Conservation (phyloP, 495 filamentous ascomycete genomes). For the Xylaria sp. region DNA sequence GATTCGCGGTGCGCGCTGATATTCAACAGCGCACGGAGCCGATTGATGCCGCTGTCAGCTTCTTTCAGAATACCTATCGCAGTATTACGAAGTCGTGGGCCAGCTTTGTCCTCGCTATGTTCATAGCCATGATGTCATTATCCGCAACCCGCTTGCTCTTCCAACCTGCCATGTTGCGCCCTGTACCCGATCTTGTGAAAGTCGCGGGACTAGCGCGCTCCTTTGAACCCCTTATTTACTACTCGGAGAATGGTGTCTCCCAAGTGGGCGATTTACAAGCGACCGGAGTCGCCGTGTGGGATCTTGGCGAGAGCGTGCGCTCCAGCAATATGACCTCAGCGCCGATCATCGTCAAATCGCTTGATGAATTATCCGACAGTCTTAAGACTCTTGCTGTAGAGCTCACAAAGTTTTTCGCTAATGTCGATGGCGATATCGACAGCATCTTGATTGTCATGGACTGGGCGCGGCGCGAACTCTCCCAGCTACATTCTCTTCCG, state of each 20-base stretch:
- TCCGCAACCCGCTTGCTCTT: slow-evolving; percentile 69
- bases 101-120: slow-evolving; percentile 61
- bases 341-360: slow-evolving; percentile 80
- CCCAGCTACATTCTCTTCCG: slow-evolving; percentile 55
- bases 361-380: slow-evolving; percentile 82
- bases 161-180: slow-evolving; percentile 66
- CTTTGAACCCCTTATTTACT: slow-evolving; percentile 90
- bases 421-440: slow-evolving; percentile 91
- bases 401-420: slow-evolving; percentile 86
- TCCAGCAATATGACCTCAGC: slow-evolving; percentile 89
- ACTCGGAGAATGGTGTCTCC: slow-evolving; percentile 83
- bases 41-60: slow-evolving; percentile 74
- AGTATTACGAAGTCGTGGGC: slow-evolving; percentile 69
- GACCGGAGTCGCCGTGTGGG: slow-evolving; percentile 89
- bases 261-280: slow-evolving; percentile 88
- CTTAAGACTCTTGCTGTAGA: slow-evolving; percentile 82
- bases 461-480: slow-evolving; percentile 86
- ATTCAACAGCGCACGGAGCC: slow-evolving; percentile 86
- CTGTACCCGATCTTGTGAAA: slow-evolving; percentile 88
- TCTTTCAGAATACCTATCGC: slow-evolving; percentile 63
- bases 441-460: slow-evolving; percentile 91
- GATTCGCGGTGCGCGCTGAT: slow-evolving; percentile 84
- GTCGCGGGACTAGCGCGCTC: slow-evolving; percentile 85
- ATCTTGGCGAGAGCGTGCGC: slow-evolving; percentile 85
- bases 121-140: slow-evolving; percentile 65